A percentile compares a stretch with the other conserved stretches of the same genome.
These are phyloP conservation scores for Neurospora sp. DNA, from an alignment of 495 filamentous ascomycete species.

Conservation along the genomic window DNA sequence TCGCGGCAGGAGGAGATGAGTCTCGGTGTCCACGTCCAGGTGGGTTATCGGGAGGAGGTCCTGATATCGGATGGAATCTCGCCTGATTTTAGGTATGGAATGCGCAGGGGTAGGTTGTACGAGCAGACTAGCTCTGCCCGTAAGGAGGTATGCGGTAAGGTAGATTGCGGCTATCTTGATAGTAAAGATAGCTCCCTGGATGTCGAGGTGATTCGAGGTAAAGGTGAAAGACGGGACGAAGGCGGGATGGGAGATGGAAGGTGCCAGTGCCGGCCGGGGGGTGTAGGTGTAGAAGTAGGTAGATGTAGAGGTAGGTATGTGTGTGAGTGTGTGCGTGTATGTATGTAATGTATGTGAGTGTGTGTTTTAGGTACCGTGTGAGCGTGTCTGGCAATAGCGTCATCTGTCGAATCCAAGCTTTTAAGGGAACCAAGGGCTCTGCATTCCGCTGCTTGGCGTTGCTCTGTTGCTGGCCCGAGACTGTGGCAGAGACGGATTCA, in stretches of 20 bases:
- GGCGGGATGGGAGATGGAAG: background rate
- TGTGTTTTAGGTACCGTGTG: background rate
- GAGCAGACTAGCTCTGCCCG: background rate
- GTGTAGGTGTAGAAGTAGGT: background rate
- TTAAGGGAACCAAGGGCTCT: background rate
- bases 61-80: background rate
- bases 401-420: background rate
- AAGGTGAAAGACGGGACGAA: background rate
- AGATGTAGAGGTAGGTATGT: background rate
- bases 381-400: background rate
- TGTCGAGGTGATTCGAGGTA: background rate
- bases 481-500: background rate
- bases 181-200: background rate
- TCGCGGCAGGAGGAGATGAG: background rate
- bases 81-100: slow-evolving; percentile 4
- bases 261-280: background rate
- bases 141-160: background rate
- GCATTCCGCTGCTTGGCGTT: background rate
- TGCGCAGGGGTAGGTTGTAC: background rate
- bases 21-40: background rate
- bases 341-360: background rate
- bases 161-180: background rate
- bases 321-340: background rate
- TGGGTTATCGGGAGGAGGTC: background rate
- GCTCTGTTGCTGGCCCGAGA: background rate